Evolutionary conservation across 306 rosid species (phyloP).

Genomic region (Corylus avellana): DNA sequence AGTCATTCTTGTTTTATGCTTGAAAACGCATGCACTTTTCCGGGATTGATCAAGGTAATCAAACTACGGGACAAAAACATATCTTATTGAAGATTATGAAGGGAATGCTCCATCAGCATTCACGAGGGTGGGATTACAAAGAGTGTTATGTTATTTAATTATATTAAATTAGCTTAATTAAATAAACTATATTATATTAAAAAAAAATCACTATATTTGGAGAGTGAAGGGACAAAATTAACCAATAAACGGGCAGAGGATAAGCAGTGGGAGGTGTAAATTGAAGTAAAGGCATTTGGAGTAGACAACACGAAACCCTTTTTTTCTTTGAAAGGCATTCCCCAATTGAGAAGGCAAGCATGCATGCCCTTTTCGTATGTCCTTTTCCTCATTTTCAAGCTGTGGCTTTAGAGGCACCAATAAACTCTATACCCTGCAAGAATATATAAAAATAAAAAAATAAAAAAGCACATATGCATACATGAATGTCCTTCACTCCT

Average conservation of each 20-base stretch:
- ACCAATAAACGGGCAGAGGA: neutral
- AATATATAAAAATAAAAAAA: neutral
- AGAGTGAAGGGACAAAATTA: too few species aligned
- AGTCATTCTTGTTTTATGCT: neutral
- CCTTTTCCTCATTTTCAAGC: slow-evolving; percentile 8
- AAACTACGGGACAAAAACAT: neutral
- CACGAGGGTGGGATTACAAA: too few species aligned
- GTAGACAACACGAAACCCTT: neutral
- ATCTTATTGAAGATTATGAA: neutral
- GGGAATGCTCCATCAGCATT: neutral
- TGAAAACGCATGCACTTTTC: neutral
- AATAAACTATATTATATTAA: too few species aligned
- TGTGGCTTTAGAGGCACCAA: neutral
- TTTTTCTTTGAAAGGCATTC: neutral
- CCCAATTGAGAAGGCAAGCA: neutral
- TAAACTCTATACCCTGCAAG: neutral
- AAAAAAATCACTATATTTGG: too few species aligned
- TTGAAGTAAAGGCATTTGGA: neutral
- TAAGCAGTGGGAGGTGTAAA: neutral
- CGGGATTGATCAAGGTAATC: neutral
- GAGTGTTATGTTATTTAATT: too few species aligned
- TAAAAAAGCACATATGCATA: neutral
- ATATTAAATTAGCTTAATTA: too few species aligned
- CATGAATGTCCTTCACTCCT: neutral
- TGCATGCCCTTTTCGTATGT: neutral